Conservation (phyloP, 805 yeast genomes). For the Myxozyma nipponensis region DNA sequence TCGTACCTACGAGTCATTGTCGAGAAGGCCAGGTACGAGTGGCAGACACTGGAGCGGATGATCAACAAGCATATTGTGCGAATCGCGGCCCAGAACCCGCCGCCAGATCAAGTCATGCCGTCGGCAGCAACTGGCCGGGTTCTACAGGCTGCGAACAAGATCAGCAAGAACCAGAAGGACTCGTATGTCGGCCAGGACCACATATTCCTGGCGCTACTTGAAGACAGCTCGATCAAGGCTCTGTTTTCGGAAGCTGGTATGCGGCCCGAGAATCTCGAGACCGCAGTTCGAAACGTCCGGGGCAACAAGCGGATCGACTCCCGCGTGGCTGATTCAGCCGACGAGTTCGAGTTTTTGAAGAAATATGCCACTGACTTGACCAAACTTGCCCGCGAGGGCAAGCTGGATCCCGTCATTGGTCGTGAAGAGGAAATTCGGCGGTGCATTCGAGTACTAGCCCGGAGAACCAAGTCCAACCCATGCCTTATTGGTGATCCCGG, state of each 20-base stretch:
- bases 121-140: slow-evolving; percentile 74
- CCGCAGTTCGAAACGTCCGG: slow-evolving; percentile 74
- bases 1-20: slow-evolving; percentile 74
- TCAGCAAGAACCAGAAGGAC: slow-evolving; percentile 85
- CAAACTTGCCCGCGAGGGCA: slow-evolving; percentile 87
- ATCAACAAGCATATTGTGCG: slow-evolving; percentile 75
- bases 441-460: slow-evolving; percentile 90
- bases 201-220: slow-evolving; percentile 74
- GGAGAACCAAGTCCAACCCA: slow-evolving; percentile 95
- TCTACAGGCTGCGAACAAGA: slow-evolving; percentile 66
- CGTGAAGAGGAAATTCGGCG: slow-evolving; percentile 98
- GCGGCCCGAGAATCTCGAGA: slow-evolving; percentile 66
- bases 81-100: slow-evolving; percentile 82
- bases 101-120: slow-evolving; percentile 77
- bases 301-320: slow-evolving; percentile 92
- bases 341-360: slow-evolving; percentile 72
- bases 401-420: slow-evolving; percentile 96
- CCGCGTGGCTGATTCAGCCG: slow-evolving; percentile 86
- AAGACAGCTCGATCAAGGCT: slow-evolving; percentile 65
- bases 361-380: slow-evolving; percentile 95
- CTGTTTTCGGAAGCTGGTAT: slow-evolving; percentile 70
- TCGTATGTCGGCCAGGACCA: slow-evolving; percentile 93
- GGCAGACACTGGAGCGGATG: slow-evolving; percentile 70
- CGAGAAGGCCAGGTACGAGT: slow-evolving; percentile 85
- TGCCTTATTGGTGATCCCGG: slow-evolving; percentile 98